Evolutionary conservation across 441 rosid species (phyloP).

Genomic region (Erodium moschatum): DNA sequence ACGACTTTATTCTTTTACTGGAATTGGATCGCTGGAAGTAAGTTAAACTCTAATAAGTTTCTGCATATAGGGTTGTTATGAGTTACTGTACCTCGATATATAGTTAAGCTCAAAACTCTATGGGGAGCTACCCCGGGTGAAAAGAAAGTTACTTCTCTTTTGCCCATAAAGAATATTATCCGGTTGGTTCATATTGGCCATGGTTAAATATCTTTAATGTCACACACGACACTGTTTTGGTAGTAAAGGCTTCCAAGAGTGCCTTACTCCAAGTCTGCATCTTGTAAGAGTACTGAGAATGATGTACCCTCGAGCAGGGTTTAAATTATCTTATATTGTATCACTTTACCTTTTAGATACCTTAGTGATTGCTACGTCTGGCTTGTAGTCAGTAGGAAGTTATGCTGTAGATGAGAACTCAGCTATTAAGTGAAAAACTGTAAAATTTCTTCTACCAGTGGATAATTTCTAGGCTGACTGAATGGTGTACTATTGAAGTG

Average conservation of each 20-base stretch:
- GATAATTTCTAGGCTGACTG: not conserved
- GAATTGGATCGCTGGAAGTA: constrained; percentile 86
- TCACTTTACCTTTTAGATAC: not conserved
- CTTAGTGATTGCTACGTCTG: not conserved
- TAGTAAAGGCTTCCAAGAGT: not conserved
- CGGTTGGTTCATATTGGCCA: no score
- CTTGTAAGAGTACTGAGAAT: not conserved
- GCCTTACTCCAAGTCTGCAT: not conserved
- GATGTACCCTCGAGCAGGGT: not conserved
- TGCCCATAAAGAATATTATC: not conserved
- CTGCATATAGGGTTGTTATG: constrained; percentile 1
- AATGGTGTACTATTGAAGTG: not conserved
- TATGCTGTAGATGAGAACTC: not conserved
- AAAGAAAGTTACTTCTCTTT: not conserved
- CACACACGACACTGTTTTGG: not conserved
- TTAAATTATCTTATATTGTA: not conserved
- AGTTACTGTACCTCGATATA: not conserved
- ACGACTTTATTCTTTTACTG: constrained; percentile 89
- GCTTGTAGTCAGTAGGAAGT: constrained; percentile 1
- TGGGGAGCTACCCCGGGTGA: not conserved
- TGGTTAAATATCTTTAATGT: not conserved
- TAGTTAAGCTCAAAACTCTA: not conserved
- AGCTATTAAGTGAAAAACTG: not conserved
- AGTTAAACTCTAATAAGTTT: constrained; percentile 27
- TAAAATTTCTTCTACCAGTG: not conserved